phyloP scores from a whole-genome alignment of 306 rosid genomes.

The Herpetospermum pedunculosum region DNA sequence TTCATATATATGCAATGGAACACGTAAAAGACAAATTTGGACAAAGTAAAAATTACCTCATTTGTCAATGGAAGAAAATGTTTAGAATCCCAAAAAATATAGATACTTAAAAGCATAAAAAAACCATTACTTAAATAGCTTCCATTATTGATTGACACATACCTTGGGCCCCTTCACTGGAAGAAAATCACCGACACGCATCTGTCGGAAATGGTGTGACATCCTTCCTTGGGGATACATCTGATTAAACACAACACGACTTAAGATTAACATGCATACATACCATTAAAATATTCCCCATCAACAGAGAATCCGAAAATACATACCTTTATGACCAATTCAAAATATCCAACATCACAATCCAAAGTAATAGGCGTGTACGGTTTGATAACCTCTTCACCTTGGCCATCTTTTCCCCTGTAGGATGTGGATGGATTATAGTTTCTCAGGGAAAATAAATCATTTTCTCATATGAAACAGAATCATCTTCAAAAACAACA shows the following conservation, averaged over 20 bases:
- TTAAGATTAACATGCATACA: not conserved
- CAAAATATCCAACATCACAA: conserved; percentile 85
- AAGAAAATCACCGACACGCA: conserved; percentile 80
- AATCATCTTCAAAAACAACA: not conserved
- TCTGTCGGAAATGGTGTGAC: conserved; percentile 98
- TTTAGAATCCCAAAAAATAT: not conserved
- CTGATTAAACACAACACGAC: conserved; percentile 19
- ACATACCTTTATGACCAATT: conserved; percentile 82
- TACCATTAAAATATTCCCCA: not conserved
- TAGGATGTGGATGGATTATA: not conserved
- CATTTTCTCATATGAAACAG: not conserved
- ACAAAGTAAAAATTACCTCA: not conserved
- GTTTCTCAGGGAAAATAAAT: not conserved
- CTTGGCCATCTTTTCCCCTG: conserved; percentile 89
- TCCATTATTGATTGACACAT: not conserved
- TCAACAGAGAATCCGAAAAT: not conserved
- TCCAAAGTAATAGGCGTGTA: conserved; percentile 96
- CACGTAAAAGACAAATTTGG: not conserved
- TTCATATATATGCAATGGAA: not conserved
- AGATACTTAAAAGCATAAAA: not conserved
- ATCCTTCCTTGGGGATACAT: conserved; percentile 99
- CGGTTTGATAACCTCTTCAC: conserved; percentile 82
- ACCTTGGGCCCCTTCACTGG: conserved; percentile 97
- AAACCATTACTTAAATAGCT: not conserved
- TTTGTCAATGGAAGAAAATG: not conserved